phyloP scores from a whole-genome alignment of 768 basidiomycete species.

The Leucogyrophana mollusca region DNA sequence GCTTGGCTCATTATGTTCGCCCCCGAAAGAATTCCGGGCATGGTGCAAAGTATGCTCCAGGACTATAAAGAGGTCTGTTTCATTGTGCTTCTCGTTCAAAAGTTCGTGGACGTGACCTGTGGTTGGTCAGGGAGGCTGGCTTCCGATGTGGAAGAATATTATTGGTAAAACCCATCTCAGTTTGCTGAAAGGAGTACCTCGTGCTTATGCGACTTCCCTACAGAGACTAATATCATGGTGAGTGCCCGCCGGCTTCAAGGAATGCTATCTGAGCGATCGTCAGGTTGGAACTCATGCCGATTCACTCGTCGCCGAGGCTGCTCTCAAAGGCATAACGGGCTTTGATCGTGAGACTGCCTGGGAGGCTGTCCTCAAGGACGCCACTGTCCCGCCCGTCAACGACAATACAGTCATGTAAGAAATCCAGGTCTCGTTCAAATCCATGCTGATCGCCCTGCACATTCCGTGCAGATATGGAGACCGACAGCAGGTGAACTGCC shows the following conservation, averaged over 20 bases:
- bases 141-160: conserved; percentile 91
- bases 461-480: conserved; percentile 54
- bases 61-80: conserved; percentile 63
- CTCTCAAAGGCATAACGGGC: conserved; percentile 59
- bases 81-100: not conserved
- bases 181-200: not conserved
- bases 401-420: conserved; percentile 54
- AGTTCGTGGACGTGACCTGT: not conserved
- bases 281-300: conserved; percentile 80
- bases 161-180: conserved; percentile 42
- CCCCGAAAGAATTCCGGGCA: conserved; percentile 70
- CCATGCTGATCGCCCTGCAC: not conserved
- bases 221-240: conserved; percentile 85
- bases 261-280: not conserved
- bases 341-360: conserved; percentile 68
- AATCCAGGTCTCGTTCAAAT: not conserved
- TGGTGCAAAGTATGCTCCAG: conserved; percentile 79
- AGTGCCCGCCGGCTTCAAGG: too few species aligned
- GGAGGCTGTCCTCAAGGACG: conserved; percentile 76
- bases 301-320: conserved; percentile 72
- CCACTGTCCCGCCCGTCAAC: conserved; percentile 55
- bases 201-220: not conserved
- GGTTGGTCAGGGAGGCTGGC: conserved; percentile 60
- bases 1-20: conserved; percentile 76
- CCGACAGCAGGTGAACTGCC: conserved; percentile 57